These are phyloP conservation scores for Candida boleticola DNA, from an alignment of 805 yeast genomes.

Conservation along the genomic window DNA sequence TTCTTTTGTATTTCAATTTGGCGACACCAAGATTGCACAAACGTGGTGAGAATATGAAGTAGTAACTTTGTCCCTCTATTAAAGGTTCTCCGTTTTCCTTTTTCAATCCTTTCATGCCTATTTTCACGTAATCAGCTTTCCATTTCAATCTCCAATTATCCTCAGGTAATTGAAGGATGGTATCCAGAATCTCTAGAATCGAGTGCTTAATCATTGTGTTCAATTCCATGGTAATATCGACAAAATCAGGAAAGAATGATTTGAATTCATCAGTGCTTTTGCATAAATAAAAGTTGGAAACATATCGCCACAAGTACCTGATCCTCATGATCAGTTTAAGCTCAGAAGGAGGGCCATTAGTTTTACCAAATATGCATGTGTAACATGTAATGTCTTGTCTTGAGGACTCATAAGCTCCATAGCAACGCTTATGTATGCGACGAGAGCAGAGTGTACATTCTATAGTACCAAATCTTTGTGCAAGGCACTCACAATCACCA, in stretches of 20 bases:
- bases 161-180: background rate
- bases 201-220: background rate
- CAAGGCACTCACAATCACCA: no score
- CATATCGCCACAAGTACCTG: background rate
- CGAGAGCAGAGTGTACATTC: no score
- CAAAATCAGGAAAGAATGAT: background rate
- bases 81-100: background rate
- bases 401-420: no score
- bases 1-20: background rate
- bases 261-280: background rate
- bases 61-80: background rate
- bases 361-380: no score
- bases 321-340: background rate
- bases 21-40: background rate
- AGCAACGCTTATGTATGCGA: no score
- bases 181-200: background rate
- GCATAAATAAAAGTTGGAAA: background rate
- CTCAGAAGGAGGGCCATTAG: no score
- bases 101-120: background rate
- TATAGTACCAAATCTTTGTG: no score
- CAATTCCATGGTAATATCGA: background rate
- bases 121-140: background rate
- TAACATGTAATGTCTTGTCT: no score
- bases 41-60: constrained; percentile 1
- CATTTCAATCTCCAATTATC: background rate